Conservation (phyloP, 2,329 filamentous ascomycete genomes). For the Xylaria sp. region DNA sequence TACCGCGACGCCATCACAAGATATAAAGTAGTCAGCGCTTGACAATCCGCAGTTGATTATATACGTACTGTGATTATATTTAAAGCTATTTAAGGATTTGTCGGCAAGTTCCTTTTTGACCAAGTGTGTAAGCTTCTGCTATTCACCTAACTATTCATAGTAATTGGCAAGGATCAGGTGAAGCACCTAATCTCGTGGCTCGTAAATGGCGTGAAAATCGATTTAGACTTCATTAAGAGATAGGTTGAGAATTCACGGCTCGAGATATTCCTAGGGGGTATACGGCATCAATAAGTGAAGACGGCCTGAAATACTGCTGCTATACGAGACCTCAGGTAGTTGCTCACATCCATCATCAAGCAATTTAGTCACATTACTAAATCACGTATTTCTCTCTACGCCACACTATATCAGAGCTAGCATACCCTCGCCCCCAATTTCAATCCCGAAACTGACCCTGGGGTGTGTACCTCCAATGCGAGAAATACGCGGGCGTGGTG, state of each 20-base stretch:
- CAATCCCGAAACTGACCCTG: constrained; percentile 51
- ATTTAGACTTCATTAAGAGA: no score
- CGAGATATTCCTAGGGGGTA: neutral
- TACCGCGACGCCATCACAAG: no score
- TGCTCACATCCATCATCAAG: neutral
- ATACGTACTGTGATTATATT: no score
- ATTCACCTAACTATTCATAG: no score
- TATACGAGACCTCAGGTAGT: neutral
- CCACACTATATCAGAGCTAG: neutral
- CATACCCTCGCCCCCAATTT: neutral
- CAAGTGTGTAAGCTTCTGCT: no score
- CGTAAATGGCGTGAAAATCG: neutral
- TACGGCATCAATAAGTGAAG: neutral
- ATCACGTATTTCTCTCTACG: neutral
- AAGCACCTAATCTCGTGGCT: neutral
- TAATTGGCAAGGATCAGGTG: neutral
- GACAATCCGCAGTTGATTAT: no score
- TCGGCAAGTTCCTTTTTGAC: no score
- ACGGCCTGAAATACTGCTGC: neutral
- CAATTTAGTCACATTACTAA: neutral
- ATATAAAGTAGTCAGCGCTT: no score
- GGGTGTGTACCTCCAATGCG: constrained; percentile 58
- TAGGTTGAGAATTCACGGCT: no score
- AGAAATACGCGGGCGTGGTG: constrained; percentile 57
- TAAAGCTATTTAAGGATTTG: no score